These are phyloP conservation scores for Phlebopus sp. DNA, from an alignment of 1,284 basidiomycete genomes.

Conservation along the genomic window DNA sequence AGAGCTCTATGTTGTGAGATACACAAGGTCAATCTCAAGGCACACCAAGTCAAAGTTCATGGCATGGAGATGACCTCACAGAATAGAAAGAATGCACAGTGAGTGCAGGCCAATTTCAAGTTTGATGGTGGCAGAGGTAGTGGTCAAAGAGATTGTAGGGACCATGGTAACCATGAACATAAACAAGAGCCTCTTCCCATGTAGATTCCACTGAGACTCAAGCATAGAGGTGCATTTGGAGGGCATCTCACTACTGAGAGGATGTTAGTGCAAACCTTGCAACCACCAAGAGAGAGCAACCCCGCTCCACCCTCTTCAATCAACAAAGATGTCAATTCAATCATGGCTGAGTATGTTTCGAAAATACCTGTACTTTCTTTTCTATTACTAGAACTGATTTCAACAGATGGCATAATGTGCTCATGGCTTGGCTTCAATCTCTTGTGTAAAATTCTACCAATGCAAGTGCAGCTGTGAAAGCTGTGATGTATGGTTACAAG, in stretches of 20 bases:
- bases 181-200: slow-evolving; percentile 47
- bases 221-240: slow-evolving; percentile 63
- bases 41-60: slow-evolving; percentile 88
- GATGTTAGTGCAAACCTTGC: slow-evolving; percentile 18
- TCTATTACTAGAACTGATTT: neutral
- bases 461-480: slow-evolving; percentile 76
- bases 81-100: slow-evolving; percentile 75
- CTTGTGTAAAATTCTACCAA: slow-evolving; percentile 69
- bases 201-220: slow-evolving; percentile 35
- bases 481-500: slow-evolving; percentile 79
- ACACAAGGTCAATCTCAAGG: slow-evolving; percentile 95
- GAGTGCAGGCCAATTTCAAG: slow-evolving; percentile 79
- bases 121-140: slow-evolving; percentile 59
- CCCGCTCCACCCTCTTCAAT: slow-evolving; percentile 45
- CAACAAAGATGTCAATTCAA: slow-evolving; percentile 50
- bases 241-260: slow-evolving; percentile 58
- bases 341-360: slow-evolving; percentile 48
- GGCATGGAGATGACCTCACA: slow-evolving; percentile 76
- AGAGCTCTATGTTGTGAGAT: too few species aligned
- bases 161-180: slow-evolving; percentile 42
- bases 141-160: slow-evolving; percentile 41
- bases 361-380: neutral
- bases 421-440: slow-evolving; percentile 67
- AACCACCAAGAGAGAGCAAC: slow-evolving; percentile 35
- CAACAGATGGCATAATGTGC: slow-evolving; percentile 65